phyloP scores from a whole-genome alignment of 306 rosid species.

The Crotalaria pallida region DNA sequence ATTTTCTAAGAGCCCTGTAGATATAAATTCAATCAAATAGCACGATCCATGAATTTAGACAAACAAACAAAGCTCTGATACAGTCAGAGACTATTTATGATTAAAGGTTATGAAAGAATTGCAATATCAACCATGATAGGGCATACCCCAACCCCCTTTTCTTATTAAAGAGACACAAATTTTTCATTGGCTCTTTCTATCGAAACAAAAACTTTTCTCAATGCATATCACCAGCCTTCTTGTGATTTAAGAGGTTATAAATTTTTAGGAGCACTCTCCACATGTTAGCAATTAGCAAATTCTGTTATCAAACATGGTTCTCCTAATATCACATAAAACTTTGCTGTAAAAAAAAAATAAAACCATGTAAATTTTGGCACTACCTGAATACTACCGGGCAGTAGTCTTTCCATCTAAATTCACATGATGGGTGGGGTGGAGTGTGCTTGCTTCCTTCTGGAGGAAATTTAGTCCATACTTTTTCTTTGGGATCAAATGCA shows the following conservation, averaged over 20 bases:
- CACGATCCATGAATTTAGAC: neutral
- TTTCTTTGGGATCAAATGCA: slow-evolving; percentile 91
- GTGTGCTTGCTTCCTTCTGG: slow-evolving; percentile 95
- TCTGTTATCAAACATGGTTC: slow-evolving; percentile 1
- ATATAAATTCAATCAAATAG: slow-evolving; percentile 25
- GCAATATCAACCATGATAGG: neutral
- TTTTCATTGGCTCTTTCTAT: neutral
- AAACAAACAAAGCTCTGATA: neutral
- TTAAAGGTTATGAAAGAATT: neutral
- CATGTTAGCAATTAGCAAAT: neutral
- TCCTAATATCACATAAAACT: neutral
- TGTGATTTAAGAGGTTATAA: slow-evolving; percentile 9
- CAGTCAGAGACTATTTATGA: neutral
- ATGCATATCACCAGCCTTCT: neutral
- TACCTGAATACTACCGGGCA: slow-evolving; percentile 96
- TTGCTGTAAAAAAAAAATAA: neutral
- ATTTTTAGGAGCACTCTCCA: slow-evolving; percentile 14
- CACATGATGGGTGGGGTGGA: slow-evolving; percentile 86
- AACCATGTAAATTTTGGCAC: neutral
- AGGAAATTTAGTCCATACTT: slow-evolving; percentile 93
- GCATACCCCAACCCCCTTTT: neutral
- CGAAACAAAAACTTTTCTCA: neutral
- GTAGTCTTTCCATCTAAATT: slow-evolving; percentile 95
- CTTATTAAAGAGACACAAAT: neutral
- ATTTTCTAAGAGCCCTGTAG: slow-evolving; percentile 84